phyloP scores from a whole-genome alignment of 192 early-diverging fungal genomes.

The Rhizophagus clarus region DNA sequence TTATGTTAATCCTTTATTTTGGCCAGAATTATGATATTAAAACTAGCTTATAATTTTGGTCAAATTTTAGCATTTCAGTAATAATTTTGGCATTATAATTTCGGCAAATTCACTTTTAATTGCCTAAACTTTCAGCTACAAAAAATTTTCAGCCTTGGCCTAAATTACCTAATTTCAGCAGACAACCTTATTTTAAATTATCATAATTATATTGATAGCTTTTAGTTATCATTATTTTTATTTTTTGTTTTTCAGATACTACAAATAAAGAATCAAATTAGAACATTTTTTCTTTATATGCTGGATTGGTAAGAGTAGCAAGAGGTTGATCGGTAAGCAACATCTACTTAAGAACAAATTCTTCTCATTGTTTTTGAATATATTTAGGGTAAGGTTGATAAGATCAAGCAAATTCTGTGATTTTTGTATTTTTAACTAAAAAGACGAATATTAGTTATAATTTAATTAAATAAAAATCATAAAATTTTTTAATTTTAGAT shows the following conservation, averaged over 20 bases:
- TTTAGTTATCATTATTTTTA: background rate
- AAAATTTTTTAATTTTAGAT: background rate
- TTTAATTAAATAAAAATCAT: background rate
- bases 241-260: too few species aligned
- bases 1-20: too few species aligned
- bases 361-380: constrained; percentile 9
- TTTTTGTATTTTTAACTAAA: background rate
- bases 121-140: too few species aligned
- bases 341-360: constrained; percentile 2
- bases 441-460: background rate
- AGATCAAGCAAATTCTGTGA: background rate
- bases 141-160: too few species aligned
- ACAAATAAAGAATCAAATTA: background rate
- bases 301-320: background rate
- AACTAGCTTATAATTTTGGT: too few species aligned
- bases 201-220: constrained; percentile 6
- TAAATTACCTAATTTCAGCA: too few species aligned
- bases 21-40: too few species aligned
- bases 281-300: constrained; percentile 6
- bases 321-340: constrained; percentile 2
- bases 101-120: too few species aligned
- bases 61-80: too few species aligned
- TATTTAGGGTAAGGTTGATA: background rate
- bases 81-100: too few species aligned
- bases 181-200: too few species aligned